Base-by-base conservation (phyloP, 148 eudicot species). In the Nepenthes gracilis region DNA sequence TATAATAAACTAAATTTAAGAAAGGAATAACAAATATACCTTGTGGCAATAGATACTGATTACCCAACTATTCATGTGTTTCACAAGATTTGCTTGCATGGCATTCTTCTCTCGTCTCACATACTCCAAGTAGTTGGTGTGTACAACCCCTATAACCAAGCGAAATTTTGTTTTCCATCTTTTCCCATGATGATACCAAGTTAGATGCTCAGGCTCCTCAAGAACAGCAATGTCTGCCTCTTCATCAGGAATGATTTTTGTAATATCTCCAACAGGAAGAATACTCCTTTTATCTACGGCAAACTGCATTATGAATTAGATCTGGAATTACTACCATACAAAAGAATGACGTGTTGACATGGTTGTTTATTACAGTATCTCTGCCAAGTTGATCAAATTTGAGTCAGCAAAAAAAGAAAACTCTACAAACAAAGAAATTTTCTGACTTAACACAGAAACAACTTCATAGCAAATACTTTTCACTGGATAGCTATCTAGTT, bases 181-280 rank as follows among this genome's bases (percentile, higher is more conserved):
- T 73, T 74, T 88, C 56, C 98, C 98, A 75, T 84, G 98, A 84
- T 93, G 98, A 77, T 77, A 93, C 98, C 98, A 93, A 52, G 96
- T 93, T 59, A 93, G 81, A 79, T 93, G 98, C 86, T 93, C 98
- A 12, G 99, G 96, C 70, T 93, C 99, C 81, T 93, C 99, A 12
- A 93, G 88, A 60, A 93, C 99, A 48, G 96, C 99, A 71, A 93
- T 75, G 60, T 93, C 95, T 55, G 96, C 89, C 61, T 86, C 95
- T 67, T 86, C 95, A 70, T 93, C 95, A 11, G 96, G 85, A 67
- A 88, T 93, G 50, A 70, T 58, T 55, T 76, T 78, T 35, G 99
- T 86, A 52, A 93, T 88, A 74, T 93, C 99, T 47, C 99, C 99
- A 55, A 84, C 84, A 59, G 85, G 89, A 70, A 88, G 83, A 70